phyloP scores from a whole-genome alignment of 352 stramenopile genomes.

The Phytophthora uliginosa region DNA sequence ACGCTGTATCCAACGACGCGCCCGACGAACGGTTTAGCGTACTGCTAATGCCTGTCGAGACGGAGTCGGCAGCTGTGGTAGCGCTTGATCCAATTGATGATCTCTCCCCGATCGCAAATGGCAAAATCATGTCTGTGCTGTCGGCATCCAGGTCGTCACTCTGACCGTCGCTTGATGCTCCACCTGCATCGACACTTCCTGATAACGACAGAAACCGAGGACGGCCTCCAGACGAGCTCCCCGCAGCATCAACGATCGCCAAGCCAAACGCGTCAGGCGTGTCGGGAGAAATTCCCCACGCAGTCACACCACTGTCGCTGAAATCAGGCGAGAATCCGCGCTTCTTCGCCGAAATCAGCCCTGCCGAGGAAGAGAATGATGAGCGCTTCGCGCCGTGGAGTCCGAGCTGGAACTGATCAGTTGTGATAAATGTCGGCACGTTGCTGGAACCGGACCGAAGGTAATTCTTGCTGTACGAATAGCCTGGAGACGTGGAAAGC shows the following conservation, averaged over 20 bases:
- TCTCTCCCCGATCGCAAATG: constrained; percentile 72
- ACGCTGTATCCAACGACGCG: constrained; percentile 61
- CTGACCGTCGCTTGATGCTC: constrained; percentile 3
- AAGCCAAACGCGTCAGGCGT: constrained; percentile 74
- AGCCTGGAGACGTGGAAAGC: constrained; percentile 77
- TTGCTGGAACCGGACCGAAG: constrained; percentile 53
- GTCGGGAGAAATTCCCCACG: constrained; percentile 78
- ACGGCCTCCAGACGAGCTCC: constrained; percentile 29
- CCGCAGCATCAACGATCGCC: constrained; percentile 46
- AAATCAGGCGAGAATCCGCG: constrained; percentile 74
- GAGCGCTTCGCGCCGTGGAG: constrained; percentile 30
- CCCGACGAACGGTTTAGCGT: constrained; percentile 22
- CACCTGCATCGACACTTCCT: constrained; percentile 20
- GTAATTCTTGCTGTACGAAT: constrained; percentile 81
- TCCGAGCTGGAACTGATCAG: constrained; percentile 53
- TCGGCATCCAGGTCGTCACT: constrained; percentile 34
- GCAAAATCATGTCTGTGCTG: constrained; percentile 56
- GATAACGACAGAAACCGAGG: constrained; percentile 57
- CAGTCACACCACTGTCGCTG: constrained; percentile 57
- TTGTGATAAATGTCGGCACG: constrained; percentile 69
- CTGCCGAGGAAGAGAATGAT: constrained; percentile 24
- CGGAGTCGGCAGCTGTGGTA: constrained; percentile 61
- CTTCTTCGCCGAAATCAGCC: constrained; percentile 36
- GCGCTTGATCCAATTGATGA: constrained; percentile 39
- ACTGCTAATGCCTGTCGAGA: constrained; percentile 31